Base-by-base conservation (phyloP, 352 stramenopile species). In the Blastocystis sp. region DNA sequence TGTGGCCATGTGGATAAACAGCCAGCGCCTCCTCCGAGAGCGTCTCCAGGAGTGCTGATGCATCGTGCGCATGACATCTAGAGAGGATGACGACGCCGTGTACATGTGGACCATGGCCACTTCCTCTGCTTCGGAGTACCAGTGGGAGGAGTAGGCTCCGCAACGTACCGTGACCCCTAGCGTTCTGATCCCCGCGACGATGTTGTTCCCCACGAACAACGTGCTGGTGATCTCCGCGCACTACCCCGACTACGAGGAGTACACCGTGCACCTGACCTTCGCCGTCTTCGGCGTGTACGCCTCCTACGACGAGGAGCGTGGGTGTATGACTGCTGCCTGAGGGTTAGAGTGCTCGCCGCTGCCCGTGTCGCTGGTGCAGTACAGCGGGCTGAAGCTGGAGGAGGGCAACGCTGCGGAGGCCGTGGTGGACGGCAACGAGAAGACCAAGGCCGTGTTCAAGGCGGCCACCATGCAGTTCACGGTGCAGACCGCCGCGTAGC, bases 1-100 rank as follows among this genome's bases (percentile, higher is more conserved):
- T 38, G 19, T 79, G n/a, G 56, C 43, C 21, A 21, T 79, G 45
- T 79, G 69, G 69, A 17, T 79, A 21, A 79, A 79, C 69, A 38
- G 40, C 56, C 5, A 62, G n/a, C 69, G 21, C 21, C 23, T 79
- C 48, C 28, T 79, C n/a, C 23, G 61, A 9, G 69, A 79, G 28
- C 40, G 61, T 60, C 2, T 79, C 19, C 7, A 21, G 40, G 34
- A 62, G 23, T 62, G 4, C 1, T n/a, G 28, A 34, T 40, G 40
- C 7, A 17, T 17, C 7, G 61, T 10, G 4, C 10, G 61, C 40
- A 66, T 66, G 10, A 66, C 14, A 7, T 14, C 4, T 66, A 66
- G 61, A 14, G n/a, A n/a, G 3, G 61, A 66, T 40, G 40, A 40
- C n/a, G 61, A 66, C 7, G 61, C 14, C 11, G n/a, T 34, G 4